Base-by-base conservation (phyloP, 345 rosid genomes). In the Psidium friedrichsthalianum region DNA sequence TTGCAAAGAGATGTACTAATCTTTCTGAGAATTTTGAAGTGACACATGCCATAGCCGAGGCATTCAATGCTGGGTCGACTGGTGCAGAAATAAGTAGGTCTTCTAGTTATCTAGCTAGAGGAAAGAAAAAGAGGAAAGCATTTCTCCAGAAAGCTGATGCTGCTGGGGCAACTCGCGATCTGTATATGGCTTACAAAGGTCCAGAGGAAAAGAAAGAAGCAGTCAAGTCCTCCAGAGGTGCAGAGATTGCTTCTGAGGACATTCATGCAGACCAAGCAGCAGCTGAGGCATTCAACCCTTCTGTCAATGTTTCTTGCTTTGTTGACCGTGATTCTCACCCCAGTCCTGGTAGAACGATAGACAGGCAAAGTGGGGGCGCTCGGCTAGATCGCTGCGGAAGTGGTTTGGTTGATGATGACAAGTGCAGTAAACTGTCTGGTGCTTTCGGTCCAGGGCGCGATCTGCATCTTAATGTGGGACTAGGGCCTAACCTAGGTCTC, bases 121-220 rank as follows among this genome's bases (percentile, higher is more conserved):
- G 86, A n/a, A 97, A 89, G 92, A 95, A 92, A 36, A 96, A 91
- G 86, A 89, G 59, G 59, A 96, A 85, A 87, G 99, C 93, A 89
- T 53, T 91, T 69, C 96, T 94, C 87, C 98, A 87, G 91, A 97
- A 94, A 86, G 99, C 99, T 59, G 99, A 96, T 92, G 98, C 98
- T 88, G 97, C 95, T 15, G 99, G 99, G 84, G 86, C 95, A 82
- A 93, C 92, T 56, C 88, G 94, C 82, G 99, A 98, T 90, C 93
- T 96, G 83, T 98, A 94, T 89, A 86, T 86, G 92, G 99, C 99
- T 24, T 98, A 95, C 87, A 98, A 96, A 90, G 95, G 95, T 83
- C 98, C 97, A 21, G 98, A 93, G 86, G 99, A 96, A 81, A 96
- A 92, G 91, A 93, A 93, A 87, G 99, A 91, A 86, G 78, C 47